phyloP scores from a whole-genome alignment of 768 basidiomycete species.

The Suillus spraguei region DNA sequence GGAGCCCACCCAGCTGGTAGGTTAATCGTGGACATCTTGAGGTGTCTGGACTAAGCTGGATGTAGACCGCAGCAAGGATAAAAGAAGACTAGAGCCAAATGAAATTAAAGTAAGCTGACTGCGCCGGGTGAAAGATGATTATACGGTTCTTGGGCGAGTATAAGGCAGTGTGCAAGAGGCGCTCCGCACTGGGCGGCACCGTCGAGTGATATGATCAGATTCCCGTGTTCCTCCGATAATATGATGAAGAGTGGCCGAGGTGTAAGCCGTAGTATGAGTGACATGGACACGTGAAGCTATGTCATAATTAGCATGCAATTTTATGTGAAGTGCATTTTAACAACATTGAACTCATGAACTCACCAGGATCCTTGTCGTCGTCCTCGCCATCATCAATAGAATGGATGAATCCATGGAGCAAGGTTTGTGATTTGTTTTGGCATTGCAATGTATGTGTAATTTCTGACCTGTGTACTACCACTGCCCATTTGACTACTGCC shows the following conservation, averaged over 20 bases:
- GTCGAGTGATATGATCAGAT: not conserved
- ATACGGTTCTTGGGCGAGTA: not conserved
- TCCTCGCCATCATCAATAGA: not conserved
- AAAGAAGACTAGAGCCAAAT: too few species aligned
- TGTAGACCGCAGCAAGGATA: too few species aligned
- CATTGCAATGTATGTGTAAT: not conserved
- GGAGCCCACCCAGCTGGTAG: too few species aligned
- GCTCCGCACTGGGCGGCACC: not conserved
- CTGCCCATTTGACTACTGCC: slow-evolving; percentile 7
- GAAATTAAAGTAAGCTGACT: too few species aligned
- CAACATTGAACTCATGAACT: not conserved
- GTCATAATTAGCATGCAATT: slow-evolving; percentile 1
- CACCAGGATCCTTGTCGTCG: not conserved
- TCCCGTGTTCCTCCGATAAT: not conserved
- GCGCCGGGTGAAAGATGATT: too few species aligned
- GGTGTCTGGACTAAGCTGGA: too few species aligned
- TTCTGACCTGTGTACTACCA: slow-evolving; percentile 8
- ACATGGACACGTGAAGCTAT: not conserved
- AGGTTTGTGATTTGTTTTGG: not conserved
- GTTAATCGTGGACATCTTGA: too few species aligned
- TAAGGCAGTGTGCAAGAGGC: not conserved
- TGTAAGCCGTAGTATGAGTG: not conserved
- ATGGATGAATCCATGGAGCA: not conserved
- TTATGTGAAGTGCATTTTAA: not conserved
- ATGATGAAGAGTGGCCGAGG: not conserved